These are phyloP conservation scores for Rhodotorula toruloides DNA, from an alignment of 768 basidiomycete genomes.

Conservation along the genomic window DNA sequence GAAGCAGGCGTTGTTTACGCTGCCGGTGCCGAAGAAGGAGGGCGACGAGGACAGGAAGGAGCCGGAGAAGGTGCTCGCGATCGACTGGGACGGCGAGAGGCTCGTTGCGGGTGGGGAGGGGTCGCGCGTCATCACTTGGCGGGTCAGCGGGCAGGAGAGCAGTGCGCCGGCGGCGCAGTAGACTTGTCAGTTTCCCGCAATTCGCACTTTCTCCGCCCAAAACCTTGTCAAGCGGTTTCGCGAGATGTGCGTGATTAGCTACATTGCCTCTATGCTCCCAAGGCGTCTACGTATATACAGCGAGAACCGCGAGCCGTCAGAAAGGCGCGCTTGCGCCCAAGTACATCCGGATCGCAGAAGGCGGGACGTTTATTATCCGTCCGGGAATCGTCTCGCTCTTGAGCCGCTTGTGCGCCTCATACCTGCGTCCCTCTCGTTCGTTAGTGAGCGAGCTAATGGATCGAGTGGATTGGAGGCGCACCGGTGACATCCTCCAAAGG, in stretches of 20 bases:
- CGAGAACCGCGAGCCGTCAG: constrained; percentile 12
- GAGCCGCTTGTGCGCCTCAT: constrained; percentile 47
- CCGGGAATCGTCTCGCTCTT: constrained; percentile 44
- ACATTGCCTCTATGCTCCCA: too few relatives aligned
- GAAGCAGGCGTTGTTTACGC: constrained; percentile 49
- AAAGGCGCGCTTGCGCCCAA: constrained; percentile 47
- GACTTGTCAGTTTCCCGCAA: background rate
- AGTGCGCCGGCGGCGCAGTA: constrained; percentile 7
- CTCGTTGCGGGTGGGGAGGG: constrained; percentile 51
- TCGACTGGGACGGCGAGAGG: constrained; percentile 51
- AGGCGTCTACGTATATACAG: too few relatives aligned
- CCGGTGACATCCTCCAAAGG: constrained; percentile 48
- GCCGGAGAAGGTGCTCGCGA: constrained; percentile 47
- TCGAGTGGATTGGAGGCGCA: constrained; percentile 7
- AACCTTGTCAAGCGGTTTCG: too few relatives aligned
- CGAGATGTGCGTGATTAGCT: too few relatives aligned
- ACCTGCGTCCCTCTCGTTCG: too few relatives aligned
- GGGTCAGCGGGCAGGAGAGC: constrained; percentile 19
- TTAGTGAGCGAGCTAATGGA: background rate
- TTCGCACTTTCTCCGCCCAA: background rate
- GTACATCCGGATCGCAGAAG: constrained; percentile 45
- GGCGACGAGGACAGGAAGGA: constrained; percentile 45
- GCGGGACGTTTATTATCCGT: constrained; percentile 47
- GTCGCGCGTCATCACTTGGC: constrained; percentile 44
- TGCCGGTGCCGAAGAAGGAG: constrained; percentile 44